Evolutionary conservation across 257 asterid genomes (phyloP), one percentile per base, ranked within the genome.

Genomic region (Eustoma russellianum): DNA sequence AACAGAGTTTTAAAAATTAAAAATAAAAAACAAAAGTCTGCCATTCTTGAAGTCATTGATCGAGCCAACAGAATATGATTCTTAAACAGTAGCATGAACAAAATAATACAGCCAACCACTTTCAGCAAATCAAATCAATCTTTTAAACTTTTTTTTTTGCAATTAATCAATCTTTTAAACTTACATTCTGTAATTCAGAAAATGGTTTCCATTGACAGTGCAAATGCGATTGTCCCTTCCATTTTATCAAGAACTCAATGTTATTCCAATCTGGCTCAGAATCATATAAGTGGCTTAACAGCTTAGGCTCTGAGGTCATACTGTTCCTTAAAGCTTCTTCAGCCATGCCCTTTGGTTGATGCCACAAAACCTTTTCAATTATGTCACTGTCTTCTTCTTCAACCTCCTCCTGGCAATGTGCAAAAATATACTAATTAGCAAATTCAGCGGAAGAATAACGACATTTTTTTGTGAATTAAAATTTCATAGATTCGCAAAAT

Each of bases 201-300:
- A 83, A 76, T 33, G 93, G 60, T 74, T 92, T 92, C 99, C 99
- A 92, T 56, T 85, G 94, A 72, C 99, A 92, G 52, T 92, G 99
- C 79, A 92, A 75, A 72, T 83, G 99, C 11, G 99, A 92, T 66
- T 92, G 97, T 69, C 99, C 97, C 83, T 92, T 92, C 99, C 99
- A 88, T 72, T 88, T 88, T 66, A 92, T 92, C 57, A 92, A 62
- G 68, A 85, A 92, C 67, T 88, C 99, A 70, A 81, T 77, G 57
- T 83, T 88, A 19, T 67, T 81, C 99, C 99, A 92, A 71, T 83
- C 90, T 55, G 81, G 85, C 64, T 75, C 90, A 10, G 91, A 81
- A 73, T 88, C 81, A 63, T 80, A 85, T 66, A 83, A 83, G 72
- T 85, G 73, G 76, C 94, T 85, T 70, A 78, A 70, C 62, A 88